These are phyloP conservation scores for Xylariaceae sp. DNA, from an alignment of 2,329 filamentous ascomycete species.

Conservation along the genomic window DNA sequence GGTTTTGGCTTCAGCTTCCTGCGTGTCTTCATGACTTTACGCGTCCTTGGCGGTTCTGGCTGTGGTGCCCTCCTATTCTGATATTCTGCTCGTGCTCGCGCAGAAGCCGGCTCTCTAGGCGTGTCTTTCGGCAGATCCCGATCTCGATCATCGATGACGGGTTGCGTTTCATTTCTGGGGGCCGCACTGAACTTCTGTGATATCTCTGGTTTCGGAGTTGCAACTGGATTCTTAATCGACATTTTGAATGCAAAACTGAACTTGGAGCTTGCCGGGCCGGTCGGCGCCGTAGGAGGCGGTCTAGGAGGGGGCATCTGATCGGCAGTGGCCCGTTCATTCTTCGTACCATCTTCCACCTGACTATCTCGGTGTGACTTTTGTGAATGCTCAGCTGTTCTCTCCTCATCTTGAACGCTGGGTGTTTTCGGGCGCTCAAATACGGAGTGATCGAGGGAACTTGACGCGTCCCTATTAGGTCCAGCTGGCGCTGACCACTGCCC, in stretches of 20 bases:
- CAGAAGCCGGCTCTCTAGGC: constrained; percentile 31
- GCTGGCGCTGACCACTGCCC: constrained; percentile 43
- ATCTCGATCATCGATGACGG: constrained; percentile 34
- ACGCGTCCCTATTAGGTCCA: constrained; percentile 22
- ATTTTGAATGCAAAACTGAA: constrained; percentile 94
- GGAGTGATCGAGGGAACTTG: constrained; percentile 29
- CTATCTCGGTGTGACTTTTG: constrained; percentile 61
- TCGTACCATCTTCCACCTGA: constrained; percentile 56
- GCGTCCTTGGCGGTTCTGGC: constrained; percentile 46
- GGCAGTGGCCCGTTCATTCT: constrained; percentile 41
- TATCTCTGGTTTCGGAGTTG: constrained; percentile 59
- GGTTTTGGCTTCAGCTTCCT: constrained; percentile 68
- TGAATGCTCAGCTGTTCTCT: constrained; percentile 54
- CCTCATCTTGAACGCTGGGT: constrained; percentile 27
- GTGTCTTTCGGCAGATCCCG: constrained; percentile 31
- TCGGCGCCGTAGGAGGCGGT: constrained; percentile 44
- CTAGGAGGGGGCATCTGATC: constrained; percentile 52
- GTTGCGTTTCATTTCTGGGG: constrained; percentile 43
- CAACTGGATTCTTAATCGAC: constrained; percentile 52
- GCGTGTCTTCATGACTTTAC: constrained; percentile 62
- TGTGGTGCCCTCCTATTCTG: constrained; percentile 26
- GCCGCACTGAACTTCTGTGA: constrained; percentile 64
- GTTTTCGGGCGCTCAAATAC: constrained; percentile 30
- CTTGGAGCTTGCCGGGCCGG: constrained; percentile 58
- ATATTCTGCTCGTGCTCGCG: constrained; percentile 29